A percentile compares a stretch with the other conserved stretches of the same genome.
These are phyloP conservation scores for Abelmoschus esculentus DNA, from an alignment of 345 rosid genomes.

Conservation along the genomic window DNA sequence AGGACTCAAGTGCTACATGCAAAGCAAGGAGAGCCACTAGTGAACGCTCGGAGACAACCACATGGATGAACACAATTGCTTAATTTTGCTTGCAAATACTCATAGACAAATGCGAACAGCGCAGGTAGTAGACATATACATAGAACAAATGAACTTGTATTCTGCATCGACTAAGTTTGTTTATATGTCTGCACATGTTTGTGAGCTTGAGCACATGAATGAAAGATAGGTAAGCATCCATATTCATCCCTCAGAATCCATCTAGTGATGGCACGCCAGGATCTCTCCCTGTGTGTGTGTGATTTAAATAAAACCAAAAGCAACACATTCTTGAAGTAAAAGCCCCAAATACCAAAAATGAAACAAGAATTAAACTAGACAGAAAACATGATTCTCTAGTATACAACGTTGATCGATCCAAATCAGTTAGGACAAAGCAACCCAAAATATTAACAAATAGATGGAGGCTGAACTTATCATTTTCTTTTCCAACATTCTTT, in stretches of 20 bases:
- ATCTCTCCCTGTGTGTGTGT: too few relatives aligned
- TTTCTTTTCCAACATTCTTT: too few relatives aligned
- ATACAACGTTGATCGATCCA: too few relatives aligned
- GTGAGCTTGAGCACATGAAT: background rate
- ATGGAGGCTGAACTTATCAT: too few relatives aligned
- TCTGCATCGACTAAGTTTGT: background rate
- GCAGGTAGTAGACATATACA: background rate
- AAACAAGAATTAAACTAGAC: background rate
- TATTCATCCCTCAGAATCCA: background rate
- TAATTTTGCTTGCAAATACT: background rate
- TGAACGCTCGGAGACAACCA: background rate
- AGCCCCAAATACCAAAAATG: background rate
- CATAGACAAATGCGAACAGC: background rate
- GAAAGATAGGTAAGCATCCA: background rate
- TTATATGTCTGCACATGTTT: background rate
- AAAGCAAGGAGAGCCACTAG: background rate
- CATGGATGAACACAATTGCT: background rate
- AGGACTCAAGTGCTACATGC: background rate
- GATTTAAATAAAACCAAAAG: too few relatives aligned
- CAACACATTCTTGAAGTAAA: background rate
- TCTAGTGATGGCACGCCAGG: too few relatives aligned
- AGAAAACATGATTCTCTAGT: conserved; percentile 1
- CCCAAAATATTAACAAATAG: too few relatives aligned
- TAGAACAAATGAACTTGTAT: background rate
- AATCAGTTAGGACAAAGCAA: too few relatives aligned